Conservation (phyloP, 108 stramenopile genomes). For the Cylindrotheca fusiformis region DNA sequence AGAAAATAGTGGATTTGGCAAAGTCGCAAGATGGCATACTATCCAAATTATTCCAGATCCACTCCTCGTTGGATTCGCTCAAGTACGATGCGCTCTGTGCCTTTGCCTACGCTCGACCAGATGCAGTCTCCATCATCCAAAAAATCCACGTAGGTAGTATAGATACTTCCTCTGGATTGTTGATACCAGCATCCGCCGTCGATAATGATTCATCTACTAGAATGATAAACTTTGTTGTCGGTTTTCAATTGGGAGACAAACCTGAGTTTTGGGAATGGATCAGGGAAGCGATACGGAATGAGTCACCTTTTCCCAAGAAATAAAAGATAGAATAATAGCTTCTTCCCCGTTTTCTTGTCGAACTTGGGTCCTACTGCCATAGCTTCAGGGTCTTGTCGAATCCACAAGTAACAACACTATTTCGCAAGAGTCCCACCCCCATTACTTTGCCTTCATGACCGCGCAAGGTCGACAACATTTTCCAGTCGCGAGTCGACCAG, state of each 20-base stretch:
- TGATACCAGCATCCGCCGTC: no score
- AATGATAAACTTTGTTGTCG: neutral
- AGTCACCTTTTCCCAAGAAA: no score
- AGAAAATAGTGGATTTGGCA: neutral
- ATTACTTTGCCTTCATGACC: constrained; percentile 98
- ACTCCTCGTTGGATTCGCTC: neutral
- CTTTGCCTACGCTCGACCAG: neutral
- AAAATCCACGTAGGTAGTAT: no score
- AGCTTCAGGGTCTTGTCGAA: constrained; percentile 90
- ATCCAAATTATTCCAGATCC: neutral
- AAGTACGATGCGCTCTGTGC: neutral
- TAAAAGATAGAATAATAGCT: neutral
- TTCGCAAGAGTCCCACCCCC: constrained; percentile 68
- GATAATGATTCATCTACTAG: no score
- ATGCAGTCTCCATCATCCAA: neutral
- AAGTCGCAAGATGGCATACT: neutral
- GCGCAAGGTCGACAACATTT: constrained; percentile 68
- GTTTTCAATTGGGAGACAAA: neutral
- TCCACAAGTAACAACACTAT: constrained; percentile 74
- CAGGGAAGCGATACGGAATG: neutral
- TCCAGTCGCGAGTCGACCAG: constrained; percentile 92
- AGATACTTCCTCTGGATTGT: no score
- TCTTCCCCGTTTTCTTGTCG: neutral
- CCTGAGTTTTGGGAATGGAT: neutral
- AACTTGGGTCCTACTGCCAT: constrained; percentile 32